A percentile compares a stretch with the other conserved stretches of the same genome.
phyloP scores from a whole-genome alignment of 2,329 filamentous ascomycete genomes.

The Lizonia empirigonia region DNA sequence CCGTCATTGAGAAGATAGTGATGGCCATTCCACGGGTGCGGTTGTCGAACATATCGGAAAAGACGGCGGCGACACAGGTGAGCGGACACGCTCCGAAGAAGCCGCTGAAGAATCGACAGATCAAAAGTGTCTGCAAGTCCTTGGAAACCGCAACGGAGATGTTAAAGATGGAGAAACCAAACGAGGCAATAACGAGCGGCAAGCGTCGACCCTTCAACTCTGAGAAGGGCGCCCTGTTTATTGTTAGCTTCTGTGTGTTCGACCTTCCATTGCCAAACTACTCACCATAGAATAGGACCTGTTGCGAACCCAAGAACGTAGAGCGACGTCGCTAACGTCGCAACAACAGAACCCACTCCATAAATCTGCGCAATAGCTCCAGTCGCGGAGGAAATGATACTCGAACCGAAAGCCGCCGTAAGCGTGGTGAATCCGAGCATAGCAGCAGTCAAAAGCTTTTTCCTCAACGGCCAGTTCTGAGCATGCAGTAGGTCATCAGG shows the following conservation, averaged over 20 bases:
- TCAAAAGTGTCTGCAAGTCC: constrained; percentile 59
- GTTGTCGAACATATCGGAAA: constrained; percentile 61
- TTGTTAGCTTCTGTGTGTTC: constrained; percentile 49
- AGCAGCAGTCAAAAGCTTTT: constrained; percentile 73
- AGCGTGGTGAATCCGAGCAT: constrained; percentile 77
- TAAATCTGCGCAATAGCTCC: constrained; percentile 46
- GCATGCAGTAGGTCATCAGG: constrained; percentile 82
- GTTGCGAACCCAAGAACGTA: constrained; percentile 51
- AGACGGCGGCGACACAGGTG: constrained; percentile 60
- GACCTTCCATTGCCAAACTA: too few species aligned
- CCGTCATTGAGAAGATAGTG: constrained; percentile 58
- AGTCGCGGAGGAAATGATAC: constrained; percentile 51
- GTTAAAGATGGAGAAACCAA: constrained; percentile 59
- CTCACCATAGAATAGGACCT: constrained; percentile 13
- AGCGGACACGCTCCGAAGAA: constrained; percentile 61
- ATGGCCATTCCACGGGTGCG: constrained; percentile 47
- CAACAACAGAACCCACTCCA: constrained; percentile 55
- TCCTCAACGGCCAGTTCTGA: constrained; percentile 81
- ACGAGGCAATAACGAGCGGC: constrained; percentile 56
- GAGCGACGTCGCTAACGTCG: constrained; percentile 56
- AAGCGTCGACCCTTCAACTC: constrained; percentile 57
- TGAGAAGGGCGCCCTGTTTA: constrained; percentile 57
- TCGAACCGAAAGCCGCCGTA: constrained; percentile 65
- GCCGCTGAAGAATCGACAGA: constrained; percentile 60
- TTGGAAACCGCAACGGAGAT: constrained; percentile 57